Conservation (phyloP, 139 green algal species). For the Pedinophyceae sp. region DNA sequence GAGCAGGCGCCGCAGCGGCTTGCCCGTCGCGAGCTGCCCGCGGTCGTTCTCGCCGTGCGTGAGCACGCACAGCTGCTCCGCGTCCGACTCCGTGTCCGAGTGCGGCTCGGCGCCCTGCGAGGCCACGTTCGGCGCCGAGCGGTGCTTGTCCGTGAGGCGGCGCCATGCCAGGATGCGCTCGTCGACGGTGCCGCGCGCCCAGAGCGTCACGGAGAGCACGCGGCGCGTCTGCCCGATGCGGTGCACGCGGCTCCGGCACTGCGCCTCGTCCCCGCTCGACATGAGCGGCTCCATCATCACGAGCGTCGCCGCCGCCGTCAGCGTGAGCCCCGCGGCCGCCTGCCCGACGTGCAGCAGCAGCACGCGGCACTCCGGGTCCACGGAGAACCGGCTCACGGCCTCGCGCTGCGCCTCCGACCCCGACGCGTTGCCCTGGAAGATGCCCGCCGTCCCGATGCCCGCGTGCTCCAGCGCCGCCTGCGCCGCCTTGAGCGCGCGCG, state of each 20-base stretch:
- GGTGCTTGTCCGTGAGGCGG: not conserved
- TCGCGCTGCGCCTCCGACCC: not conserved
- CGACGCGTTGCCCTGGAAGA: not conserved
- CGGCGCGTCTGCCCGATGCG: conserved; percentile 1
- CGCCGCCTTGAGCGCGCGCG: not conserved
- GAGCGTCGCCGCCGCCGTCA: not conserved
- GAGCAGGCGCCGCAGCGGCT: not conserved
- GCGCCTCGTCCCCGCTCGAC: not conserved
- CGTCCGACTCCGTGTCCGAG: not conserved
- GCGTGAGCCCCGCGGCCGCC: not conserved
- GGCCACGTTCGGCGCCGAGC: not conserved
- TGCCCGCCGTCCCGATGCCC: not conserved
- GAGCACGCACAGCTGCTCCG: not conserved
- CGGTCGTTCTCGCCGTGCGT: not conserved
- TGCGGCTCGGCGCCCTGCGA: not conserved
- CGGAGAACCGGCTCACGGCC: not conserved
- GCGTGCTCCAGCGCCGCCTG: not conserved
- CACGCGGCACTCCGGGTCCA: not conserved
- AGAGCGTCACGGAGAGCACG: not conserved
- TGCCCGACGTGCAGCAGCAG: not conserved
- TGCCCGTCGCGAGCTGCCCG: not conserved
- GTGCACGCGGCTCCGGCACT: not conserved
- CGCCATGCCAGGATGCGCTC: conserved; percentile 1
- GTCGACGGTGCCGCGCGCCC: not conserved
- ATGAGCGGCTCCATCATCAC: not conserved